Evolutionary conservation across 176 grass and related monocot genomes (phyloP), one percentile per base, ranked within the genome.

Genomic region (Paspalum notatum): DNA sequence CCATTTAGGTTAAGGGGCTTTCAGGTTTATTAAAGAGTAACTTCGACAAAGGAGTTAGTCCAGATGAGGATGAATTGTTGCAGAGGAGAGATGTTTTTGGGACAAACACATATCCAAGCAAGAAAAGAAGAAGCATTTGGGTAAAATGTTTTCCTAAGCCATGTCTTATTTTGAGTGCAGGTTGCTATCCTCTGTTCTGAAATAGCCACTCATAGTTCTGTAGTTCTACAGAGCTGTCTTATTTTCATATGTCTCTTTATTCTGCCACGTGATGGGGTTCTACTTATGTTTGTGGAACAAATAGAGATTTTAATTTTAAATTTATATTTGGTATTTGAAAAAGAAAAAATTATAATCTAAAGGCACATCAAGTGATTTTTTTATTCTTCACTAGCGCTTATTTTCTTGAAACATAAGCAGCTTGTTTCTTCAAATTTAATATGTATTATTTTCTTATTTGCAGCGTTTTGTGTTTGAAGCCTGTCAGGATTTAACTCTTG

Each of bases 391-490:
- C 46, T 74, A 6, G n/a, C 22, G 66, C 43, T 41, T 65, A 8
- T 48, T 54, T 81, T 16, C 75, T 63, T 85, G 48, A 70, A 69
- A 60, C 22, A 41, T 25, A 72, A 61, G 3, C 22, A 50, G 20
- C 49, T 80, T 42, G 5, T 46, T 52, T 77, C 75, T 46, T 80
- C 57, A 74, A 70, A 17, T 76, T 57, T 73, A 79, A 83, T 32
- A 32, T 22, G 37, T 86, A 47, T 42, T 80, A 66, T 81, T 17
- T 84, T 52, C 17, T 64, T 49, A 52, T 83, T 25, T 90, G 64
- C 91, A 95, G 95, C 83, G 83, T 68, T 98, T 95, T 21, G 1
- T 95, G 68, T 98, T 91, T 77, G 92, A 98, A 71, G 95, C 95
- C 46, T 91, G 86, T 72, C 79, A 98, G 85, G 95, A 98, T 89